Evolutionary conservation across 352 stramenopile species (phyloP).

Genomic region (Phytophthora parvispora): DNA sequence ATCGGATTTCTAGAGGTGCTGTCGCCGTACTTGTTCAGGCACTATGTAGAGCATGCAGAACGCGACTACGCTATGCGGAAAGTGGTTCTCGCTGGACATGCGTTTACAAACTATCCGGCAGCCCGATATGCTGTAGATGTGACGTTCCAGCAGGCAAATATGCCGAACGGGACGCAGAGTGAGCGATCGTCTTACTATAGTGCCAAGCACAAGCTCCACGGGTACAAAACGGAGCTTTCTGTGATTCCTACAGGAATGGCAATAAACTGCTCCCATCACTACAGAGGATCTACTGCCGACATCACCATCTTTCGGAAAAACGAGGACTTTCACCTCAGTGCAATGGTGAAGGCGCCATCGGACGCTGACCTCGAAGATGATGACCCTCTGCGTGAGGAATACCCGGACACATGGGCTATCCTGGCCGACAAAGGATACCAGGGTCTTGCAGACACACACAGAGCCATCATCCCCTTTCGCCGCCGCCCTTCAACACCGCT

Average conservation of each 20-base stretch:
- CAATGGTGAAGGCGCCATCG: not conserved
- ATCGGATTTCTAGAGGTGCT: not conserved
- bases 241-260: not conserved
- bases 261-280: constrained; percentile 4
- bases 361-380: not conserved
- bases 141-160: constrained; percentile 6
- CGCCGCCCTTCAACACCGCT: not conserved
- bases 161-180: not conserved
- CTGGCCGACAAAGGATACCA: constrained; percentile 3
- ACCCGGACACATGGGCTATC: not conserved
- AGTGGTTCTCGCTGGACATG: not conserved
- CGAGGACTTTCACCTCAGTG: constrained; percentile 1
- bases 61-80: not conserved
- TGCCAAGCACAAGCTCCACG: constrained; percentile 8
- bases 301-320: constrained; percentile 6
- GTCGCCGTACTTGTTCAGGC: not conserved
- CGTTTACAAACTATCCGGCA: constrained; percentile 1
- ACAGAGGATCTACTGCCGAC: not conserved
- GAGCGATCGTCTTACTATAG: constrained; percentile 1
- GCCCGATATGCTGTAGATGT: not conserved
- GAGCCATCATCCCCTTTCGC: not conserved
- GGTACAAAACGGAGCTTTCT: constrained; percentile 10
- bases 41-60: not conserved
- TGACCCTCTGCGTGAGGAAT: not conserved
- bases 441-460: not conserved